Percentiles rank a stretch among this genome's conserved stretches.
phyloP scores from a whole-genome alignment of 345 rosid species.

The Linum lewisii region DNA sequence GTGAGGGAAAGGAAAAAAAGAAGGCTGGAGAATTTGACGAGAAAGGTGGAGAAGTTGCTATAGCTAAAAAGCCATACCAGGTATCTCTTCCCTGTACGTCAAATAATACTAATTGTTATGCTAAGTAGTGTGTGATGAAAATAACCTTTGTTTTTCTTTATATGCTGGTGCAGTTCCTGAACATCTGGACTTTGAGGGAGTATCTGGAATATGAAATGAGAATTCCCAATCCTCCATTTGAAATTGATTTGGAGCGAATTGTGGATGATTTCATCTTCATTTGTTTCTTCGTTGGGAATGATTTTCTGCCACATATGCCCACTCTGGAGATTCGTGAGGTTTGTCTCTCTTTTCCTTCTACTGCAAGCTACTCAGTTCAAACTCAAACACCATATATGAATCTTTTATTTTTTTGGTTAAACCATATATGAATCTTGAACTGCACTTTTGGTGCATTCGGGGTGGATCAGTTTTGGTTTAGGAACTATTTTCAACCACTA shows the following conservation, averaged over 20 bases:
- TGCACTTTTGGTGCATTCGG: too few relatives aligned
- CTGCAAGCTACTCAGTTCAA: not conserved
- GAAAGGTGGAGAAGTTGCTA: slow-evolving; percentile 47
- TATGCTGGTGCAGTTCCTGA: slow-evolving; percentile 17
- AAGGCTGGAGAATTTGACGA: slow-evolving; percentile 92
- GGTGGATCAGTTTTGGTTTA: too few relatives aligned
- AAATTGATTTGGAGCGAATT: slow-evolving; percentile 20
- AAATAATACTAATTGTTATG: not conserved
- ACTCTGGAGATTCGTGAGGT: slow-evolving; percentile 19
- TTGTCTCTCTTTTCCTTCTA: not conserved
- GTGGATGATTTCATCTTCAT: slow-evolving; percentile 29
- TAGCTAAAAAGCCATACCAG: slow-evolving; percentile 85
- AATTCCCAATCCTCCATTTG: slow-evolving; percentile 5
- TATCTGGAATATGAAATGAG: slow-evolving; percentile 13
- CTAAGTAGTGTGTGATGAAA: not conserved
- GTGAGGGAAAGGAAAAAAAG: slow-evolving; percentile 82
- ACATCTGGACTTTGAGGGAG: slow-evolving; percentile 9
- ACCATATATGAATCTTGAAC: too few relatives aligned
- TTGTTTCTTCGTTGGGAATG: slow-evolving; percentile 29
- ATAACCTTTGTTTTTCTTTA: slow-evolving; percentile 1
- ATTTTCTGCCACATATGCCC: slow-evolving; percentile 25
- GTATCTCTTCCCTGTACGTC: slow-evolving; percentile 19
- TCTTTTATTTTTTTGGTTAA: too few relatives aligned
- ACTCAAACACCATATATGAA: too few relatives aligned
- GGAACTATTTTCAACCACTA: too few relatives aligned